Evolutionary conservation across 106 monocot genomes (phyloP).

Genomic region (Phalaenopsis equestris): DNA sequence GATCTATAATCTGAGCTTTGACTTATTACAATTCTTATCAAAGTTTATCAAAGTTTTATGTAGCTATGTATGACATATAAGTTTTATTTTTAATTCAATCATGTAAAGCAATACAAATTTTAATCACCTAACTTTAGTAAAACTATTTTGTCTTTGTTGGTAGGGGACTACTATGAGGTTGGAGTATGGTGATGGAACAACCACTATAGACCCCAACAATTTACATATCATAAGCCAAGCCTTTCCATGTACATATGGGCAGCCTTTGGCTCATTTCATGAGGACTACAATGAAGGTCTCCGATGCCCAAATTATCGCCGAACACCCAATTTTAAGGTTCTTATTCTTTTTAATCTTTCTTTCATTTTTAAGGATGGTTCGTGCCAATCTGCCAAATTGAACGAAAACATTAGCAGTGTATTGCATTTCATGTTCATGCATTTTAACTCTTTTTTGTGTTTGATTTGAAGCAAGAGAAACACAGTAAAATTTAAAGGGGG

Average conservation of each 20-base stretch:
- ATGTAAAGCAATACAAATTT: neutral
- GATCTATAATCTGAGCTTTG: too few species aligned
- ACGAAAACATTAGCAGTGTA: neutral
- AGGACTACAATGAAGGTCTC: conserved; percentile 23
- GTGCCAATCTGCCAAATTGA: neutral
- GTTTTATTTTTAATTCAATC: neutral
- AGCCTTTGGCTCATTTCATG: conserved; percentile 70
- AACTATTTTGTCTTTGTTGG: neutral
- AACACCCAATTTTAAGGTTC: conserved; percentile 43
- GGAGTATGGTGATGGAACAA: conserved; percentile 59
- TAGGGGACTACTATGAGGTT: conserved; percentile 62
- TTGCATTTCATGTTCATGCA: neutral
- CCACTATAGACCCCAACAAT: conserved; percentile 36
- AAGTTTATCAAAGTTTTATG: too few species aligned
- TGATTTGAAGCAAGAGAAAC: too few species aligned
- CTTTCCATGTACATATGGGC: conserved; percentile 74
- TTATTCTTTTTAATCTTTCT: too few species aligned
- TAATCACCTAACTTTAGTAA: too few species aligned
- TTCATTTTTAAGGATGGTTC: neutral
- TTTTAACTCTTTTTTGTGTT: too few species aligned
- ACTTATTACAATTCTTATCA: too few species aligned
- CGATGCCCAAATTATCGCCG: conserved; percentile 67
- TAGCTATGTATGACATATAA: too few species aligned
- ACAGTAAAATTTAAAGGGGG: too few species aligned
- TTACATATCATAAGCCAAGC: conserved; percentile 49